These are phyloP conservation scores for Pseudonitzschia multiseries DNA, from an alignment of 108 stramenopile species.

Conservation along the genomic window DNA sequence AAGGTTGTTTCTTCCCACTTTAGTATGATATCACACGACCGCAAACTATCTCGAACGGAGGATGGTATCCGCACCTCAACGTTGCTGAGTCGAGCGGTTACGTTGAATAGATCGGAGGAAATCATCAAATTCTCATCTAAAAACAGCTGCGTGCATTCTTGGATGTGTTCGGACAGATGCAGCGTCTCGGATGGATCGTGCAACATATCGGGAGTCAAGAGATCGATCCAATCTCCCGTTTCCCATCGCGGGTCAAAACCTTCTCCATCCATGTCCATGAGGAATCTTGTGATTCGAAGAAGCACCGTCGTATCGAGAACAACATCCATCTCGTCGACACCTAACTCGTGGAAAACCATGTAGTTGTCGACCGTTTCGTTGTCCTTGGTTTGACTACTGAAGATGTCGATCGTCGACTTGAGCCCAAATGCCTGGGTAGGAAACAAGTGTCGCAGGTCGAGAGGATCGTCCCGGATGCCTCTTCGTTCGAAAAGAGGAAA, in stretches of 20 bases:
- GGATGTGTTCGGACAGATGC: slow-evolving; percentile 52
- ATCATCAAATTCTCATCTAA: slow-evolving; percentile 50
- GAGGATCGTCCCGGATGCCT: slow-evolving; percentile 57
- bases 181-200: slow-evolving; percentile 29
- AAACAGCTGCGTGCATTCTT: slow-evolving; percentile 50
- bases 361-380: slow-evolving; percentile 1
- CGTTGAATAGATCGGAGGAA: slow-evolving; percentile 66
- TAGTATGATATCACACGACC: slow-evolving; percentile 53
- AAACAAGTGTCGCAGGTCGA: slow-evolving; percentile 47
- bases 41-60: slow-evolving; percentile 42
- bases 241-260: slow-evolving; percentile 64
- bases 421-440: slow-evolving; percentile 63
- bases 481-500: slow-evolving; percentile 73
- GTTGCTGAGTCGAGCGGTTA: slow-evolving; percentile 53
- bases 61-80: slow-evolving; percentile 54
- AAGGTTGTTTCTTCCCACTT: slow-evolving; percentile 52
- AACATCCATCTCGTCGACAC: slow-evolving; percentile 59
- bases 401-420: slow-evolving; percentile 66
- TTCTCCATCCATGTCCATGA: slow-evolving; percentile 32
- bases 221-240: slow-evolving; percentile 67
- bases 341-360: slow-evolving; percentile 58
- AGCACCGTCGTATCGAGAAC: slow-evolving; percentile 48
- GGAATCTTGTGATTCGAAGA: slow-evolving; percentile 35
- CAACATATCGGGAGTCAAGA: slow-evolving; percentile 51
- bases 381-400: slow-evolving; percentile 23